These are phyloP conservation scores for Vitis amurensis DNA, from an alignment of 164 flowering plant genomes.

Conservation along the genomic window DNA sequence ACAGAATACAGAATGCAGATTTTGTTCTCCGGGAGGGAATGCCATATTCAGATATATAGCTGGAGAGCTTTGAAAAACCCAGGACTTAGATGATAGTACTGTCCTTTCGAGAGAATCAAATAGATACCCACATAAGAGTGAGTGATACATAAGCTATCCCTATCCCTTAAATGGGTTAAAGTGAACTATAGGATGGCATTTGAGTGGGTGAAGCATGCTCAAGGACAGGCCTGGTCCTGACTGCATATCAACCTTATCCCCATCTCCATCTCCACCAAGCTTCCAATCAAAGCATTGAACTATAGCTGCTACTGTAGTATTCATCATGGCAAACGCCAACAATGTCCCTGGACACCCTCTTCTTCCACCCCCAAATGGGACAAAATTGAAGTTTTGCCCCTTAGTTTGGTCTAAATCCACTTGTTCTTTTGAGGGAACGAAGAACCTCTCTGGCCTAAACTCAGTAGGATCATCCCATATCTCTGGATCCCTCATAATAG, in stretches of 20 bases:
- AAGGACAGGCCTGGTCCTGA: slow-evolving; percentile 6
- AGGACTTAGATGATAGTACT: no score
- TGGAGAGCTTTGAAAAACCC: not conserved
- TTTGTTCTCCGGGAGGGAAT: no score
- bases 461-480: slow-evolving; percentile 4
- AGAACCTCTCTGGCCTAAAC: slow-evolving; percentile 5
- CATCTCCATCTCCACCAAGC: not conserved
- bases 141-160: no score
- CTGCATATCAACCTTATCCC: no score
- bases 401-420: not conserved
- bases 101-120: no score
- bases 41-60: no score
- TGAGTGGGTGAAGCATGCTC: slow-evolving; percentile 12
- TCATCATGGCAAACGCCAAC: not conserved
- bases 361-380: slow-evolving; percentile 18
- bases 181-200: slow-evolving; percentile 6
- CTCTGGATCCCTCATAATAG: slow-evolving; percentile 16
- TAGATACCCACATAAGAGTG: no score
- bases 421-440: not conserved
- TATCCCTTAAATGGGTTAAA: slow-evolving; percentile 1
- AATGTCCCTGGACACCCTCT: slow-evolving; percentile 8
- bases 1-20: not conserved
- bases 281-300: slow-evolving; percentile 25
- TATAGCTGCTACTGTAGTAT: slow-evolving; percentile 7
- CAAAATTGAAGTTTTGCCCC: slow-evolving; percentile 2